Percentiles rank a stretch among this genome's conserved stretches.
Evolutionary conservation across 116 monocot species (phyloP).

Genomic region (Posidonia oceanica): DNA sequence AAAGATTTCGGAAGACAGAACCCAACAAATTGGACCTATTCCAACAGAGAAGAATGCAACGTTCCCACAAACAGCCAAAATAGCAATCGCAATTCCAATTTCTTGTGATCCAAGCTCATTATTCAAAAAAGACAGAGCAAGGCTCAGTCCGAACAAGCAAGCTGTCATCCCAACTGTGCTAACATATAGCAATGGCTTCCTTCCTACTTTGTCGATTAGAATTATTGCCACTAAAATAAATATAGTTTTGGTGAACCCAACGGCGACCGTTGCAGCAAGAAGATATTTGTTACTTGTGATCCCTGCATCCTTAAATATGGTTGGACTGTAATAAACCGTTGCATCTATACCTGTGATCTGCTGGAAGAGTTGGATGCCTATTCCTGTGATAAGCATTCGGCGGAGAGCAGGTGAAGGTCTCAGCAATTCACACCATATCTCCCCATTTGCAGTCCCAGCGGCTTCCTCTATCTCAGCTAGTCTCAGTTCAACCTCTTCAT

Average conservation of each 20-base stretch:
- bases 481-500: slow-evolving; percentile 43
- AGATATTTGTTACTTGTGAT: slow-evolving; percentile 45
- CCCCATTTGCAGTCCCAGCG: slow-evolving; percentile 19
- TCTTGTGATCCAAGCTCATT: slow-evolving; percentile 27
- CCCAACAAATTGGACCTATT: slow-evolving; percentile 84
- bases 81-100: slow-evolving; percentile 37
- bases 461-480: slow-evolving; percentile 68
- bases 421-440: slow-evolving; percentile 54
- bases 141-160: slow-evolving; percentile 50
- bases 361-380: slow-evolving; percentile 90
- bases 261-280: slow-evolving; percentile 93
- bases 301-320: slow-evolving; percentile 79
- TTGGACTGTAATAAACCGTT: slow-evolving; percentile 89
- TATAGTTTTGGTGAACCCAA: slow-evolving; percentile 74
- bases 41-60: slow-evolving; percentile 96
- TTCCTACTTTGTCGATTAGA: slow-evolving; percentile 74
- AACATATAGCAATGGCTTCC: slow-evolving; percentile 78
- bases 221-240: slow-evolving; percentile 89
- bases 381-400: slow-evolving; percentile 72
- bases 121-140: slow-evolving; percentile 35
- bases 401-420: slow-evolving; percentile 58
- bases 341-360: slow-evolving; percentile 94
- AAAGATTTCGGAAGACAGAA: slow-evolving; percentile 74
- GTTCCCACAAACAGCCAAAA: slow-evolving; percentile 71
- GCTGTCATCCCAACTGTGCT: slow-evolving; percentile 89